Percentiles rank a stretch among this genome's conserved stretches.
These are phyloP conservation scores for Coemansia sp. DNA, from an alignment of 192 early-diverging fungal species.

Conservation along the genomic window DNA sequence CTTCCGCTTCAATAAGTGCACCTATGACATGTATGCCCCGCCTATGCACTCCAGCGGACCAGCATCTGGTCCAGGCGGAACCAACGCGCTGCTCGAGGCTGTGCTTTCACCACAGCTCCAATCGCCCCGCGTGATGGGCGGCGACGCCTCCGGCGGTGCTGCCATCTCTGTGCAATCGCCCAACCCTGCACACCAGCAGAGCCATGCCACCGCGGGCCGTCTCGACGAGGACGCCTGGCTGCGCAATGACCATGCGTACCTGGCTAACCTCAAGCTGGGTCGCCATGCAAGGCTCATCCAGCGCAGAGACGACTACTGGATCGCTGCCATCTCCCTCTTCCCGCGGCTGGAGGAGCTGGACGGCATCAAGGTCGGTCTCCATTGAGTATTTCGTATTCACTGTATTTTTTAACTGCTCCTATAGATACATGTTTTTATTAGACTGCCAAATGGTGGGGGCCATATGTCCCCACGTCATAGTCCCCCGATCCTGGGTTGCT, in stretches of 20 bases:
- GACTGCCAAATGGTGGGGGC: background rate
- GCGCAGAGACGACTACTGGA: constrained; percentile 42
- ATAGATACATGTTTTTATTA: background rate
- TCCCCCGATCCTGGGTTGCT: background rate
- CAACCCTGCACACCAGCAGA: constrained; percentile 1
- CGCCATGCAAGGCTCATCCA: constrained; percentile 19
- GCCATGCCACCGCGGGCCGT: constrained; percentile 7
- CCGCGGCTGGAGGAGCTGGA: constrained; percentile 47
- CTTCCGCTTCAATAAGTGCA: constrained; percentile 49
- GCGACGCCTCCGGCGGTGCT: background rate
- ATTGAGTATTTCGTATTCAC: constrained; percentile 9
- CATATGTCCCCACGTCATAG: no score
- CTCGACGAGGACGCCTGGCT: constrained; percentile 46
- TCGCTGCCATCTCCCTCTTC: constrained; percentile 21
- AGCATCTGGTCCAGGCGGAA: background rate
- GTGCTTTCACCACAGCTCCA: constrained; percentile 39
- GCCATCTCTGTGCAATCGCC: constrained; percentile 1
- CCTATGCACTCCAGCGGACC: background rate
- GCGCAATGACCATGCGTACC: constrained; percentile 31
- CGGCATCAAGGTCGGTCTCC: constrained; percentile 34
- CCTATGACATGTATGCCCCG: constrained; percentile 40
- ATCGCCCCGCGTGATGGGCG: constrained; percentile 27
- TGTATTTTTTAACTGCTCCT: background rate
- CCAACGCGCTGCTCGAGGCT: constrained; percentile 25
- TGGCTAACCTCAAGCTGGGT: constrained; percentile 26